Percentiles rank a stretch among this genome's conserved stretches.
phyloP scores from a whole-genome alignment of 2,329 filamentous ascomycete genomes.

The Leptosphaerulina australis region DNA sequence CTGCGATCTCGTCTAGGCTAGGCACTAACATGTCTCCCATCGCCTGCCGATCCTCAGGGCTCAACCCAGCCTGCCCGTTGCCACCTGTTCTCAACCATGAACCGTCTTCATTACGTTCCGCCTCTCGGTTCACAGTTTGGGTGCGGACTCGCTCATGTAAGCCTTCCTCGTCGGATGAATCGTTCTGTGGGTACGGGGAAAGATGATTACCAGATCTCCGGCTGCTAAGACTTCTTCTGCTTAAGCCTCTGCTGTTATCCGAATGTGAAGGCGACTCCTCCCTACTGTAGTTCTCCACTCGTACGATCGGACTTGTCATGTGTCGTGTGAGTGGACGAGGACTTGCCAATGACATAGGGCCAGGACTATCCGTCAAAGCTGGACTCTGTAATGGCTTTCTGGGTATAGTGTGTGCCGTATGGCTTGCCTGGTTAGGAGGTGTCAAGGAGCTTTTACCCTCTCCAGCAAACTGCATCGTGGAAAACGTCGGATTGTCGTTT shows the following conservation, averaged over 20 bases:
- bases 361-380: constrained; percentile 47
- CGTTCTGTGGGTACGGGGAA: constrained; percentile 46
- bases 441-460: constrained; percentile 32
- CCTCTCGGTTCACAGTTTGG: constrained; percentile 39
- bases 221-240: constrained; percentile 45
- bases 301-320: constrained; percentile 48
- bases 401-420: constrained; percentile 36
- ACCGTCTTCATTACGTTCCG: constrained; percentile 52
- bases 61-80: constrained; percentile 55
- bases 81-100: constrained; percentile 51
- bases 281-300: constrained; percentile 46
- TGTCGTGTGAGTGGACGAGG: constrained; percentile 38
- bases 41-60: constrained; percentile 53
- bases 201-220: constrained; percentile 46
- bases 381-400: constrained; percentile 47
- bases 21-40: constrained; percentile 52
- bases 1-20: constrained; percentile 59
- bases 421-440: constrained; percentile 32
- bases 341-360: constrained; percentile 34
- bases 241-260: constrained; percentile 42
- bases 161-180: constrained; percentile 44
- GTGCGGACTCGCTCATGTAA: constrained; percentile 26
- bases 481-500: constrained; percentile 33
- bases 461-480: constrained; percentile 28
- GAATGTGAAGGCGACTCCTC: constrained; percentile 45